Evolutionary conservation across 345 rosid species (phyloP), one percentile per base, ranked within the genome.

Genomic region (Bruguiera parviflora): DNA sequence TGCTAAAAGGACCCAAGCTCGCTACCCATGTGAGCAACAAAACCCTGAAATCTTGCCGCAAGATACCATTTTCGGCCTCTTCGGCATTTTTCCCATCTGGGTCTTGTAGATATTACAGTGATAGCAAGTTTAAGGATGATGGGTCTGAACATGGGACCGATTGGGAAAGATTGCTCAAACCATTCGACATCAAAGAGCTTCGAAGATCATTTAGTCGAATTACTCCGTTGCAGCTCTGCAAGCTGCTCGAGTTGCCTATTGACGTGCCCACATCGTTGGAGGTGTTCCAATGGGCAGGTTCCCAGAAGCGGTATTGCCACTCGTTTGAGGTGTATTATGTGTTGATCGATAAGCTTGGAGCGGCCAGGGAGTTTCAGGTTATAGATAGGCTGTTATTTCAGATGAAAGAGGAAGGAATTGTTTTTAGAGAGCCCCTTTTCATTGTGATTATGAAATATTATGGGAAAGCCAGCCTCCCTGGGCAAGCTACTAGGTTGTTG

Each of bases 161-260:
- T 68, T 89, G 97, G 96, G 97, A 91, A 83, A 89, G 82, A 70
- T 79, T 91, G 75, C 85, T 91, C 73, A 91, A 82, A 70, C 97
- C 96, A 62, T 93, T 85, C 66, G 92, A 91, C 72, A 65, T 93
- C 37, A 82, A 80, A 59, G 89, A 83, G 24, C 92, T 88, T 61
- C 82, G 84, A 31, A 77, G 75, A 24, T 81, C 89, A 7, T 61
- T 87, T 24, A 76, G 68, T 59, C 64, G 52, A 39, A 74, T 74
- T 8, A 69, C 78, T 22, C 78, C 78, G 20, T 63, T 55, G 29
- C 72, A 74, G 31, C 73, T 74, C 3, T 68, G 73, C 52, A 68
- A 74, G 71, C 76, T 89, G 56, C 92, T 93, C 28, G 66, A 71
- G 69, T 84, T 87, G 80, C 92, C 97, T 8, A 87, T 87, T 20